Base-by-base conservation (phyloP, 139 green algal genomes). In the Tetratostichococcus sp. region DNA sequence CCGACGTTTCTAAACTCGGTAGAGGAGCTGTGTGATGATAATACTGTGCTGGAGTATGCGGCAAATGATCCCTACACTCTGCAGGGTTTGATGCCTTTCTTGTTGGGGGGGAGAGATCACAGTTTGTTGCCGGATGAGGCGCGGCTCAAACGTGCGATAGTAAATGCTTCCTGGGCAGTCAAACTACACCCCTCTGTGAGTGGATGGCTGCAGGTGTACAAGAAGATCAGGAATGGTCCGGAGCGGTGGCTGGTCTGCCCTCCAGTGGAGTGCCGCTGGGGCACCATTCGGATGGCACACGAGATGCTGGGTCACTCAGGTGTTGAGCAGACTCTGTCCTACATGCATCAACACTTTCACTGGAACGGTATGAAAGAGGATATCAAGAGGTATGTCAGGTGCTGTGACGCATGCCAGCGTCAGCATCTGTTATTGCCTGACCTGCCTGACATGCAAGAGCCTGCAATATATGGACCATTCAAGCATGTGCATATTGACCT, bases 351-450 rank as follows among this genome's bases (percentile, higher is more conserved):
- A 4, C 58, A 66, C 58, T 66, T 66, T 19, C 58, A 66, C 58
- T 66, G 58, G 58, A 30, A n/a, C 58, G 58, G 58, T 19, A 66
- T 17, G 4, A 66, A 66, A 19, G 17, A n/a, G 19, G 58, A 66
- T 19, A 66, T 25, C 8, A 25, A 4, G 4, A 66, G 17, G 23
- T 66, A 66, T 30, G n/a, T 66, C 58, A 66, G n/a, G n/a, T 66
- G 58, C 58, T 66, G 58, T 66, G 58, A 66, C n/a, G 58, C 58
- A 66, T 66, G 58, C 25, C 58, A 66, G 58, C n/a, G n/a, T n/a
- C n/a, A n/a, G n/a, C n/a, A n/a, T n/a, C n/a, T n/a, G n/a, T n/a
- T n/a, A n/a, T n/a, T 66, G 58, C 25, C 58, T 66, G 58, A 66
- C 58, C 25, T 66, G 25, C 58, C 58, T 30, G 58, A n/a, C 19